Evolutionary conservation across 805 yeast species (phyloP).

Genomic region (Schizosaccharomyces japonicus): DNA sequence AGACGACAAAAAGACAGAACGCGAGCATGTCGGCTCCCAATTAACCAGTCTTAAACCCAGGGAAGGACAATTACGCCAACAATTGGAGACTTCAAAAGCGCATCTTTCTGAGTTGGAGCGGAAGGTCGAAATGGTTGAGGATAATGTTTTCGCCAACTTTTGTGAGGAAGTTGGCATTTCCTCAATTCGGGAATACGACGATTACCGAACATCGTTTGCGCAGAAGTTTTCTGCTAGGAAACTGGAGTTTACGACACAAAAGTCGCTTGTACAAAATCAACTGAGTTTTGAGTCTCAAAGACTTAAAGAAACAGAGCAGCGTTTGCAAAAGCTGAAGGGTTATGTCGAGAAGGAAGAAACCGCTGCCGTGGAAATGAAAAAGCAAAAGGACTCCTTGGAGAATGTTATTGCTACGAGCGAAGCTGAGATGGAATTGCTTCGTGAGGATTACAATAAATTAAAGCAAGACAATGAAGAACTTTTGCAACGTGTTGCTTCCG

Average conservation of each 20-base stretch:
- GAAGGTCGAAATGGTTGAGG: constrained; percentile 10
- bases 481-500: constrained; percentile 8
- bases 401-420: constrained; percentile 22
- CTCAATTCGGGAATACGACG: constrained; percentile 44
- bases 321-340: constrained; percentile 20
- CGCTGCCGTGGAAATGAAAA: constrained; percentile 18
- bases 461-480: constrained; percentile 8
- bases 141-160: constrained; percentile 22
- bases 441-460: constrained; percentile 9
- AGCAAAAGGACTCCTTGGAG: constrained; percentile 19
- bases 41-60: constrained; percentile 21
- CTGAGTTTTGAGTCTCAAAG: constrained; percentile 42
- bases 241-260: constrained; percentile 35
- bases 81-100: constrained; percentile 14
- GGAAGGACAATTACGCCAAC: constrained; percentile 14
- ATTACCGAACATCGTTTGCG: constrained; percentile 26
- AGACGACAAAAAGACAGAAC: constrained; percentile 15
- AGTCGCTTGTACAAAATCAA: constrained; percentile 35
- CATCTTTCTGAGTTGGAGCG: constrained; percentile 21
- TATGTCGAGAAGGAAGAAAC: constrained; percentile 19
- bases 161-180: constrained; percentile 31
- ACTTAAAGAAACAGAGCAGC: constrained; percentile 24
- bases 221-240: constrained; percentile 25
- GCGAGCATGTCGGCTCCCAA: constrained; percentile 9
- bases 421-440: constrained; percentile 14